These are phyloP conservation scores for Chytriomyces hyalinus DNA, from an alignment of 192 early-diverging fungal genomes.

Conservation along the genomic window DNA sequence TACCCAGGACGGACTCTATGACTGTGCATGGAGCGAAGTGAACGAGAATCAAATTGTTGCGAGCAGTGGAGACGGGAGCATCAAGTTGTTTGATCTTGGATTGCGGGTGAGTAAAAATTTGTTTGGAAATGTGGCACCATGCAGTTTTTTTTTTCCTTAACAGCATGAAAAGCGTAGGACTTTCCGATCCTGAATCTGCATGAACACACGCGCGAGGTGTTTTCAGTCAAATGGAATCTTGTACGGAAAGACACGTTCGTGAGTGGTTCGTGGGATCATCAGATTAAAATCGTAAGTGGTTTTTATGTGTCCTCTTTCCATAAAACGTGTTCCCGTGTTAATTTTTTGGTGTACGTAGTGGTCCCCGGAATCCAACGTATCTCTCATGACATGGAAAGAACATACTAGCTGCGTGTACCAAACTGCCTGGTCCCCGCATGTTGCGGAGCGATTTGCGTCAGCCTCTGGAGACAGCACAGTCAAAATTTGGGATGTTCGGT, in stretches of 20 bases:
- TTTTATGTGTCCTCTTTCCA: neutral
- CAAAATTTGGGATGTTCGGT: constrained; percentile 89
- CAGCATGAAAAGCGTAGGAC: constrained; percentile 56
- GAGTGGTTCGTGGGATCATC: constrained; percentile 93
- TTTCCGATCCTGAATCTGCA: constrained; percentile 89
- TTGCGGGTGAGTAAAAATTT: constrained; percentile 65
- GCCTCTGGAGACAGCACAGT: constrained; percentile 89
- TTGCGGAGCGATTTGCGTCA: constrained; percentile 79
- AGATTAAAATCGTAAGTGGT: constrained; percentile 83
- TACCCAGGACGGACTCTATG: constrained; percentile 96
- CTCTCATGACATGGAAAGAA: constrained; percentile 84
- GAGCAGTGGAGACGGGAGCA: constrained; percentile 90
- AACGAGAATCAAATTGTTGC: constrained; percentile 95
- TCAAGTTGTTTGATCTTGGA: constrained; percentile 93
- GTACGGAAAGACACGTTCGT: constrained; percentile 86
- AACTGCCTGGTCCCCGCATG: constrained; percentile 82
- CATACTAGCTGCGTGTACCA: constrained; percentile 94
- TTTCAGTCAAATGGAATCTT: constrained; percentile 94
- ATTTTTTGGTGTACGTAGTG: constrained; percentile 61
- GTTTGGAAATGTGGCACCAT: neutral
- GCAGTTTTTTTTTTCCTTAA: neutral
- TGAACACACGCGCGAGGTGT: constrained; percentile 93
- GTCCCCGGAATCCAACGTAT: constrained; percentile 77
- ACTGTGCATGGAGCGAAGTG: constrained; percentile 91
- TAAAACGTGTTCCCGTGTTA: neutral